Conservation (phyloP, 345 rosid species). For the Triadica sebifera region DNA sequence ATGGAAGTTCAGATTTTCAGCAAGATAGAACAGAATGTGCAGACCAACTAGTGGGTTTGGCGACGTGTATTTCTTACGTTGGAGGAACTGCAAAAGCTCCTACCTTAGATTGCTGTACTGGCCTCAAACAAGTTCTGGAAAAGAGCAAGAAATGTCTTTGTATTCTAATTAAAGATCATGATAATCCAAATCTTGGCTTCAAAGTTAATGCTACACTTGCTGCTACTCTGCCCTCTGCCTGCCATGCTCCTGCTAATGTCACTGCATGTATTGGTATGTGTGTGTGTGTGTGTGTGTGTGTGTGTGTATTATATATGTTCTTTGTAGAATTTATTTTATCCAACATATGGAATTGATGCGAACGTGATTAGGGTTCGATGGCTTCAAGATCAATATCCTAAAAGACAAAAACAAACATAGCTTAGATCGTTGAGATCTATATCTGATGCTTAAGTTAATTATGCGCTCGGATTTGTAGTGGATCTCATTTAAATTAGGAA, state of each 20-base stretch:
- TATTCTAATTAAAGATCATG: slow-evolving; percentile 57
- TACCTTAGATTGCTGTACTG: slow-evolving; percentile 66
- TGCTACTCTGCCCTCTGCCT: slow-evolving; percentile 53
- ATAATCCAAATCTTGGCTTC: slow-evolving; percentile 74
- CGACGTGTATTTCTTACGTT: slow-evolving; percentile 69
- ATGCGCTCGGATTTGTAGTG: too few relatives aligned
- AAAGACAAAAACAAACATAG: too few relatives aligned
- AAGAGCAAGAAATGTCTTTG: slow-evolving; percentile 75
- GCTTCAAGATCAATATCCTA: too few relatives aligned
- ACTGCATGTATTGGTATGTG: slow-evolving; percentile 58
- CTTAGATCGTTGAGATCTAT: too few relatives aligned
- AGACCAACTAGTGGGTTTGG: slow-evolving; percentile 44
- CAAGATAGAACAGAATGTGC: slow-evolving; percentile 71
- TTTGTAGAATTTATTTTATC: too few relatives aligned
- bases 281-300: background rate
- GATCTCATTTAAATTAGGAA: too few relatives aligned
- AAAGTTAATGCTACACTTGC: slow-evolving; percentile 63
- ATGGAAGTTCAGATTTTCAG: slow-evolving; percentile 43
- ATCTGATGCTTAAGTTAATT: too few relatives aligned
- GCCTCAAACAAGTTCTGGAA: slow-evolving; percentile 50
- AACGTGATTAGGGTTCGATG: too few relatives aligned
- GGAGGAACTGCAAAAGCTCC: slow-evolving; percentile 63
- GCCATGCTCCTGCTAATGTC: slow-evolving; percentile 49
- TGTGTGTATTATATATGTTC: too few relatives aligned
- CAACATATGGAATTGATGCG: too few relatives aligned